A percentile compares a stretch with the other conserved stretches of the same genome.
Evolutionary conservation across 345 rosid species (phyloP).

Genomic region (Dimocarpus longan): DNA sequence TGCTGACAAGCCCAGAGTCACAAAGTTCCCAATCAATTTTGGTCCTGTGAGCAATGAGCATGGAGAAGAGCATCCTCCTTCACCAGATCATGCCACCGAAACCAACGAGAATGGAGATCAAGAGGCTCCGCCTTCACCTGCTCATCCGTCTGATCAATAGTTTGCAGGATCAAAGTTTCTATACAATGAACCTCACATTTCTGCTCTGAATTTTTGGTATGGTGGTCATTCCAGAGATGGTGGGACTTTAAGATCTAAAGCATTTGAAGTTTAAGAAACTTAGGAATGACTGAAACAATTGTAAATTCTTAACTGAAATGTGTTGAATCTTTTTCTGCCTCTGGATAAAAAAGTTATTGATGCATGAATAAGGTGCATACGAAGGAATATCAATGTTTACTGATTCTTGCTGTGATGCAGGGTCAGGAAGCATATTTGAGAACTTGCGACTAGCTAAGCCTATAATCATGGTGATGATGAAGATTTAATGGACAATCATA

Average conservation of each 20-base stretch:
- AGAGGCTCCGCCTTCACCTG: constrained; percentile 1
- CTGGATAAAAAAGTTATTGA: too few species aligned
- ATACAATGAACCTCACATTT: neutral
- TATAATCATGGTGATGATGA: constrained; percentile 87
- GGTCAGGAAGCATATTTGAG: constrained; percentile 98
- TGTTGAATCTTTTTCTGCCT: constrained; percentile 4
- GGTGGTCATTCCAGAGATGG: neutral
- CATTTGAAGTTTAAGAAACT: neutral
- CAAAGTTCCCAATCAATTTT: constrained; percentile 73
- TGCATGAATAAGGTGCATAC: too few species aligned
- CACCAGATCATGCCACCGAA: constrained; percentile 12
- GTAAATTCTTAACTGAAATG: constrained; percentile 8
- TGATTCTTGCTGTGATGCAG: constrained; percentile 35
- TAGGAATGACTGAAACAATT: neutral
- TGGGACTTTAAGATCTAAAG: neutral
- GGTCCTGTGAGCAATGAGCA: constrained; percentile 51
- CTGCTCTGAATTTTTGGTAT: neutral
- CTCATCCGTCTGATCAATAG: constrained; percentile 12
- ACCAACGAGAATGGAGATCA: constrained; percentile 10
- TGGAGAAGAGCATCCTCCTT: constrained; percentile 34
- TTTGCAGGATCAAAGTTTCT: neutral
- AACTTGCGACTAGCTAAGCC: constrained; percentile 72
- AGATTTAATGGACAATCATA: constrained; percentile 95
- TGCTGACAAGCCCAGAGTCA: constrained; percentile 74
- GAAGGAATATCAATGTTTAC: neutral